Percentiles rank a stretch among this genome's conserved stretches.
phyloP scores from a whole-genome alignment of 2,329 filamentous ascomycete genomes.

The Cladosporium sp. region DNA sequence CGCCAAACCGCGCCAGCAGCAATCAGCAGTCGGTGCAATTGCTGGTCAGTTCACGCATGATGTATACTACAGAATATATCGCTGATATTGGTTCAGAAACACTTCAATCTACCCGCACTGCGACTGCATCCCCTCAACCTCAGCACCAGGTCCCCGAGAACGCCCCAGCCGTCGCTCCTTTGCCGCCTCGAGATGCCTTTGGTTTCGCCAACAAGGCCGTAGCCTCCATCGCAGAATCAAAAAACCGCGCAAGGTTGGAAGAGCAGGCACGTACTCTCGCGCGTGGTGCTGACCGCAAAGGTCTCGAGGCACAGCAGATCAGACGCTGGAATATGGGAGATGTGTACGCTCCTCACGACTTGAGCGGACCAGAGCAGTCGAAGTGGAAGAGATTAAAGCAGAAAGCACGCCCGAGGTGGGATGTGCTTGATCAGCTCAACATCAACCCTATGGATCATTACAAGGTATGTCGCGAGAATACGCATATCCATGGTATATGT shows the following conservation, averaged over 20 bases:
- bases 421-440: conserved; percentile 75
- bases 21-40: conserved; percentile 23
- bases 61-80: not conserved
- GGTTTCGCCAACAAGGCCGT: conserved; percentile 13
- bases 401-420: conserved; percentile 46
- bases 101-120: conserved; percentile 12
- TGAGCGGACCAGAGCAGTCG: conserved; percentile 70
- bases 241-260: not conserved
- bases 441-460: conserved; percentile 82
- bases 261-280: not conserved
- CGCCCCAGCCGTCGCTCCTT: not conserved
- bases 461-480: conserved; percentile 58
- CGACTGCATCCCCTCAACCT: conserved; percentile 1
- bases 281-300: conserved; percentile 23
- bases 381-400: conserved; percentile 66
- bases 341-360: conserved; percentile 84
- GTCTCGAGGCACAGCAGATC: conserved; percentile 60
- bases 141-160: not conserved
- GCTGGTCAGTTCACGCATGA: conserved; percentile 17
- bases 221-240: not conserved
- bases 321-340: conserved; percentile 75
- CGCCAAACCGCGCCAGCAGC: conserved; percentile 18
- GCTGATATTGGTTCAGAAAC: conserved; percentile 4
- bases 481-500: no score
- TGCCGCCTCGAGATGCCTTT: conserved; percentile 7